These are phyloP conservation scores for Zalaria obscura DNA, from an alignment of 2,329 filamentous ascomycete genomes.

Conservation along the genomic window DNA sequence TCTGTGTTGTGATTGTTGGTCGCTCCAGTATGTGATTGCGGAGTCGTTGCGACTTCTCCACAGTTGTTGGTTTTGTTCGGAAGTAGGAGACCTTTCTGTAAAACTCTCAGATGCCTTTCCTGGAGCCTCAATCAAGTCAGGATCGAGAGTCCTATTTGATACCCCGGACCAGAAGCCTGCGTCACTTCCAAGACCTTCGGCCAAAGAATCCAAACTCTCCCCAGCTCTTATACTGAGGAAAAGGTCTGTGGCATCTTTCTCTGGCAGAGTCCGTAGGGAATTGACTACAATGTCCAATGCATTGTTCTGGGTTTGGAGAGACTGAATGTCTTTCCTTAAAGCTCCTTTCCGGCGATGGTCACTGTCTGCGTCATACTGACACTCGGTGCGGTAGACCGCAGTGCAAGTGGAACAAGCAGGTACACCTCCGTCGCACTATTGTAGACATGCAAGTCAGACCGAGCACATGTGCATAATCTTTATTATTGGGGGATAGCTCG, in stretches of 20 bases:
- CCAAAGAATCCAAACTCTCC: conserved; percentile 4
- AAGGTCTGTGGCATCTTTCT: conserved; percentile 27
- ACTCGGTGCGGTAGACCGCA: conserved; percentile 36
- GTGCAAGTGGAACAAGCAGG: conserved; percentile 37
- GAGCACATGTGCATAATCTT: not conserved
- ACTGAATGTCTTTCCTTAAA: conserved; percentile 24
- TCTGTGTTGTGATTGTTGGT: not conserved
- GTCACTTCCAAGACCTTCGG: conserved; percentile 3
- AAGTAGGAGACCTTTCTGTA: no score
- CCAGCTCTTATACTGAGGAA: conserved; percentile 27
- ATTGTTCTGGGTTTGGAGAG: conserved; percentile 20
- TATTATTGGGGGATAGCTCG: conserved; percentile 2
- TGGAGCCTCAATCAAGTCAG: not conserved
- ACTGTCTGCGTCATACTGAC: conserved; percentile 34
- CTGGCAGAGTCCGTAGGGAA: conserved; percentile 28
- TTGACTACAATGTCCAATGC: conserved; percentile 27
- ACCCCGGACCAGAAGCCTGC: no score
- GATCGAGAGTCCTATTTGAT: not conserved
- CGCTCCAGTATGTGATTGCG: conserved; percentile 1
- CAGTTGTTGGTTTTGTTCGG: no score
- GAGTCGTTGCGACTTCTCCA: not conserved
- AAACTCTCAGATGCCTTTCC: no score
- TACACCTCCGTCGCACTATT: conserved; percentile 34
- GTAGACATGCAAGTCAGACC: not conserved
- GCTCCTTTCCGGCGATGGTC: conserved; percentile 31